Conservation (phyloP, 2,329 filamentous ascomycete genomes). For the Monosporascus cannonballus region DNA sequence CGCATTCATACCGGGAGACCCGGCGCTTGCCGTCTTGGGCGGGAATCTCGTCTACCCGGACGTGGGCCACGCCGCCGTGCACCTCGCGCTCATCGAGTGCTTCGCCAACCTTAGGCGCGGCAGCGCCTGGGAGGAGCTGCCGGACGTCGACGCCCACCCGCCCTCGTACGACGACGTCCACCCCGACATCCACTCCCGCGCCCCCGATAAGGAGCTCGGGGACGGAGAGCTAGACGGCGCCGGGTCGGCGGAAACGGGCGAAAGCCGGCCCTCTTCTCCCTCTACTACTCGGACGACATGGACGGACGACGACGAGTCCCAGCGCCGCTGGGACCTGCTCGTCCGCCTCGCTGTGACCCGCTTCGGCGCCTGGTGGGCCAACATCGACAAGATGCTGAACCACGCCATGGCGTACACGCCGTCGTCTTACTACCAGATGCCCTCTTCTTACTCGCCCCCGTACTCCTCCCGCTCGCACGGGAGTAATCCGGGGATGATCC, state of each 20-base stretch:
- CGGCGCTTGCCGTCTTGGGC: neutral
- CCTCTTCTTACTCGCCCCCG: too few relatives aligned
- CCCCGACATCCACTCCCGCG: neutral
- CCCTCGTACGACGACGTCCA: neutral
- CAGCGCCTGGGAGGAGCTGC: neutral
- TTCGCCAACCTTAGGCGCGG: neutral
- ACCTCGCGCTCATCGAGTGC: constrained; percentile 1
- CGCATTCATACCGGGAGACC: constrained; percentile 1
- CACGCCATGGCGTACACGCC: constrained; percentile 1
- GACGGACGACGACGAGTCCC: neutral
- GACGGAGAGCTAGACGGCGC: neutral
- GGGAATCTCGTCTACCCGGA: constrained; percentile 1
- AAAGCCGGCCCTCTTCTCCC: too few relatives aligned
- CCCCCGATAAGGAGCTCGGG: neutral
- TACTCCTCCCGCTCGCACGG: neutral
- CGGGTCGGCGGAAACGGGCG: neutral
- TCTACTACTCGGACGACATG: neutral
- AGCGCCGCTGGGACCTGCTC: neutral
- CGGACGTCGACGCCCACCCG: neutral
- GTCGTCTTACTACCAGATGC: neutral
- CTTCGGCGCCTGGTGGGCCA: constrained; percentile 1
- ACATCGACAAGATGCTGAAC: constrained; percentile 1
- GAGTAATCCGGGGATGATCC: neutral
- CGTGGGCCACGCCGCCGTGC: constrained; percentile 1
- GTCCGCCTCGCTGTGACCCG: constrained; percentile 1